Evolutionary conservation across 257 asterid genomes (phyloP).

Genomic region (Solanum pinnatisectum): DNA sequence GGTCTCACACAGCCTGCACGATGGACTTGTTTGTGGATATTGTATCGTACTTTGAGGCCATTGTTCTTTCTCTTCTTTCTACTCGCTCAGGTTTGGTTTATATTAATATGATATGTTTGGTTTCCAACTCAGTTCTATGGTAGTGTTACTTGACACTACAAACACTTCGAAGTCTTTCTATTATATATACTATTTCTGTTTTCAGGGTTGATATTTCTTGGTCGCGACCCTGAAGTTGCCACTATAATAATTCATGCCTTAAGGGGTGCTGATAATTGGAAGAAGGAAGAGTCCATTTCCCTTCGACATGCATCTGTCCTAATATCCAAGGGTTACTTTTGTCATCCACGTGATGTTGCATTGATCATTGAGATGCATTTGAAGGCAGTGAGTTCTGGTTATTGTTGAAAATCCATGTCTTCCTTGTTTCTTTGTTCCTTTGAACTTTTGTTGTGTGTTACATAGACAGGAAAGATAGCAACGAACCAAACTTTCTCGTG

Average conservation of each 20-base stretch:
- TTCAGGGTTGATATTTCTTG: conserved; percentile 78
- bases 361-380: conserved; percentile 67
- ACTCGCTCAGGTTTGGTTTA: conserved; percentile 66
- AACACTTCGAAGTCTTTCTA: not conserved
- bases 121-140: not conserved
- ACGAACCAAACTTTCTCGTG: not conserved
- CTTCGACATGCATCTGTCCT: conserved; percentile 74
- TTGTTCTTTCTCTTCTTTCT: conserved; percentile 59
- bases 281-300: conserved; percentile 47
- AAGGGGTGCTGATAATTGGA: conserved; percentile 53
- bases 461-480: not conserved
- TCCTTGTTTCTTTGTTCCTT: not conserved
- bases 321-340: conserved; percentile 73
- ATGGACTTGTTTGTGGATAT: conserved; percentile 54
- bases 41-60: conserved; percentile 62
- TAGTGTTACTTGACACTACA: not conserved
- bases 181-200: conserved; percentile 12
- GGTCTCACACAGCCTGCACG: conserved; percentile 49
- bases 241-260: conserved; percentile 55
- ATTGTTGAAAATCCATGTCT: conserved; percentile 2
- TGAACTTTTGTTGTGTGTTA: not conserved
- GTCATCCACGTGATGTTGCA: conserved; percentile 67
- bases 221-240: conserved; percentile 65
- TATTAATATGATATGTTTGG: not conserved
- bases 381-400: conserved; percentile 57